A percentile compares a stretch with the other conserved stretches of the same genome.
phyloP scores from a whole-genome alignment of 2,329 filamentous ascomycete genomes.

The Penicillium expansum region DNA sequence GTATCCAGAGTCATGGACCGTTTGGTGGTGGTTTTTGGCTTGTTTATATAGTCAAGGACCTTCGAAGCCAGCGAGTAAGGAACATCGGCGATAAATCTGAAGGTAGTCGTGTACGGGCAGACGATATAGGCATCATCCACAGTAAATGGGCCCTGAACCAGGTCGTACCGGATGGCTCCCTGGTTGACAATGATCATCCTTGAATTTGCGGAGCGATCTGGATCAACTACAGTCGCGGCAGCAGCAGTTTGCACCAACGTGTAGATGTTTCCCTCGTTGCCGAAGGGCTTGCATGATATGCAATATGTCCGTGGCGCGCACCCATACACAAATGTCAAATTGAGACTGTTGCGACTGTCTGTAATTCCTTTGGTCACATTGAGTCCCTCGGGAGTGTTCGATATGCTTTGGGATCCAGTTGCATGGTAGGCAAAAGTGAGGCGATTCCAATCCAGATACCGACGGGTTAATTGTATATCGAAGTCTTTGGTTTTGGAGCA shows the following conservation, averaged over 20 bases:
- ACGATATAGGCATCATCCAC: too few relatives aligned
- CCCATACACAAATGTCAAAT: conserved; percentile 57
- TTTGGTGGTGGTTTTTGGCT: not conserved
- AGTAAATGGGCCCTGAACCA: conserved; percentile 61
- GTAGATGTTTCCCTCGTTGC: conserved; percentile 46
- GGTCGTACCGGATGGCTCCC: conserved; percentile 60
- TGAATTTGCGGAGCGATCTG: conserved; percentile 49
- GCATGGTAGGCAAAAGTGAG: conserved; percentile 28
- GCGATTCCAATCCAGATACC: too few relatives aligned
- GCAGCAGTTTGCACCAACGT: conserved; percentile 52
- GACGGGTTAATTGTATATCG: too few relatives aligned
- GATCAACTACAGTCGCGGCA: conserved; percentile 52
- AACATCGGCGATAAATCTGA: conserved; percentile 7
- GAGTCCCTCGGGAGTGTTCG: conserved; percentile 51
- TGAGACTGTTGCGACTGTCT: conserved; percentile 51
- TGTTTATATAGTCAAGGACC: conserved; percentile 1
- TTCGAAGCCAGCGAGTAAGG: conserved; percentile 8
- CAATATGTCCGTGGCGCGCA: conserved; percentile 62
- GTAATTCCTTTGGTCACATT: conserved; percentile 52
- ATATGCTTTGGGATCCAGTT: conserved; percentile 48
- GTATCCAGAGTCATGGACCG: conserved; percentile 4
- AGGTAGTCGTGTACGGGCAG: not conserved
- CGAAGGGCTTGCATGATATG: conserved; percentile 46
- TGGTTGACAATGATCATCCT: conserved; percentile 62
- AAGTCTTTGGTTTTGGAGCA: too few relatives aligned